Evolutionary conservation across 306 rosid genomes (phyloP).

Genomic region (Sicyos edulis): DNA sequence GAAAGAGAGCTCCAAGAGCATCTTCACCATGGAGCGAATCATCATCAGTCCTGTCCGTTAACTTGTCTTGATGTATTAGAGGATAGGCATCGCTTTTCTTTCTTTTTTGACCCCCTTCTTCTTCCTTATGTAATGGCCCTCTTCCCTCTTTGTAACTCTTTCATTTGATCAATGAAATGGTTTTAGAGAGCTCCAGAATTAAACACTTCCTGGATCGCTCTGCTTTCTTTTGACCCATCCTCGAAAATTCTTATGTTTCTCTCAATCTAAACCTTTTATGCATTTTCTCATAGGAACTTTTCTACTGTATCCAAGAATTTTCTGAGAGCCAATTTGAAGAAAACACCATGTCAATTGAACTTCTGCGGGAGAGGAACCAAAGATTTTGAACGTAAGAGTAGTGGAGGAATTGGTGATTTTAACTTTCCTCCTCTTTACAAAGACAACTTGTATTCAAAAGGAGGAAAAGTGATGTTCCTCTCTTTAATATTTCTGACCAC

Average conservation of each 20-base stretch:
- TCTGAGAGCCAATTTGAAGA: background rate
- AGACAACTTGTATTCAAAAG: background rate
- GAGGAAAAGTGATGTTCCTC: background rate
- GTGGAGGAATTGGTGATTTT: background rate
- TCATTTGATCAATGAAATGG: no score
- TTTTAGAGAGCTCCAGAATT: no score
- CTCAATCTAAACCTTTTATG: background rate
- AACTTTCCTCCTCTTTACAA: background rate
- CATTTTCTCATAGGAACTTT: background rate
- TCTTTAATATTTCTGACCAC: background rate
- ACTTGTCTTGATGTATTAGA: no score
- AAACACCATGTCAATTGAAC: background rate
- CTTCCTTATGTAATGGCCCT: no score
- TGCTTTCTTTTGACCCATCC: background rate
- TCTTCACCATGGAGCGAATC: no score
- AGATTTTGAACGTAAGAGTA: background rate
- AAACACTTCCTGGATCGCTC: background rate
- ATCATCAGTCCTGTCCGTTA: no score
- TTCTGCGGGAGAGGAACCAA: background rate
- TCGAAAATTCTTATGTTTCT: background rate
- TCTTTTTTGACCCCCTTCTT: no score
- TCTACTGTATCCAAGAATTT: background rate
- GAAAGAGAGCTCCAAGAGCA: constrained; percentile 9
- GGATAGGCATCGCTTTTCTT: no score
- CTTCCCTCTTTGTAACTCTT: no score